Conservation (phyloP, 768 basidiomycete species). For the Inosperma sp. region DNA sequence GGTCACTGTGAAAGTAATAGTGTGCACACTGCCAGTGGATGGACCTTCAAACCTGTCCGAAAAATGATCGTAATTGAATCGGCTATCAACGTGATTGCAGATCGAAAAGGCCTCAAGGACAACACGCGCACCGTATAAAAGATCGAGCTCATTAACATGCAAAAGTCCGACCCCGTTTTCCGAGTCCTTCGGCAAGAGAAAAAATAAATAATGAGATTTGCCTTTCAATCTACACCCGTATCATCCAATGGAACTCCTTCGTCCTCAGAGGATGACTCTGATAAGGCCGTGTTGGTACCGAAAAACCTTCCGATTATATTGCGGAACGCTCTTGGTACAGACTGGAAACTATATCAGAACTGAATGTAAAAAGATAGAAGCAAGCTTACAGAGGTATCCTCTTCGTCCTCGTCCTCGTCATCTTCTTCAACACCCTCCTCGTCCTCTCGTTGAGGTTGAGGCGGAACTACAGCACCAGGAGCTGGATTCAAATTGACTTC, state of each 20-base stretch:
- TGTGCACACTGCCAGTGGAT: too few relatives aligned
- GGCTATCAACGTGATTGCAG: too few relatives aligned
- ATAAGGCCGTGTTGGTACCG: constrained; percentile 38
- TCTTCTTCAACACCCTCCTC: constrained; percentile 42
- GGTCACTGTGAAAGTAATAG: too few relatives aligned
- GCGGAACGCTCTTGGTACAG: constrained; percentile 55
- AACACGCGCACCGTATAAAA: too few relatives aligned
- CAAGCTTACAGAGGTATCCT: constrained; percentile 19
- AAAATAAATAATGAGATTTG: too few relatives aligned
- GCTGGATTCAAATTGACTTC: constrained; percentile 16
- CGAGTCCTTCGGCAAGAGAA: too few relatives aligned
- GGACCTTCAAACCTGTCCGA: too few relatives aligned
- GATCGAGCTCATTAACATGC: too few relatives aligned
- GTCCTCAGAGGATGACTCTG: constrained; percentile 41
- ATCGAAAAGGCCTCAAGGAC: too few relatives aligned
- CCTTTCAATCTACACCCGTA: constrained; percentile 34
- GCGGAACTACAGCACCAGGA: constrained; percentile 17
- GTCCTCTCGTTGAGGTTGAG: constrained; percentile 25
- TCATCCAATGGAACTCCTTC: constrained; percentile 28
- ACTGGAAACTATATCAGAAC: constrained; percentile 31
- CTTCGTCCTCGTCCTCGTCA: constrained; percentile 48
- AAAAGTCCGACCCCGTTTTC: too few relatives aligned
- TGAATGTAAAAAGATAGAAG: neutral
- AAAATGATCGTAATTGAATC: too few relatives aligned
- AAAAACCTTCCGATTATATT: constrained; percentile 60